Conservation (phyloP, 2,329 filamentous ascomycete genomes). For the Cadophora gregata region DNA sequence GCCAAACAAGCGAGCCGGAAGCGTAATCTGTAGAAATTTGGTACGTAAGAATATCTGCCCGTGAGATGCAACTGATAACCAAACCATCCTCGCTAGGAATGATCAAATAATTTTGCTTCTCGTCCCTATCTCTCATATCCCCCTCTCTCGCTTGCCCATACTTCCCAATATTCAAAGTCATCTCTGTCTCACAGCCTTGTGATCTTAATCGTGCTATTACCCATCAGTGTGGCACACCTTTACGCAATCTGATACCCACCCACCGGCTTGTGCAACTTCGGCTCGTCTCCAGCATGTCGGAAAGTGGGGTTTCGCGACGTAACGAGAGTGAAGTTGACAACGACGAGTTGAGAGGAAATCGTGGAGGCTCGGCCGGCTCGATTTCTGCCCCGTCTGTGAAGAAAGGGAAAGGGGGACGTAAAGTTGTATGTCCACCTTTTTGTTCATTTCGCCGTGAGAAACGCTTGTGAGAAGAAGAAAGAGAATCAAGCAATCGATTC, state of each 20-base stretch:
- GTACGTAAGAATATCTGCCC: conserved; percentile 15
- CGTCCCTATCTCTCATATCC: neutral
- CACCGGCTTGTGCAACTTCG: neutral
- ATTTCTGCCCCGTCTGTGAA: conserved; percentile 1
- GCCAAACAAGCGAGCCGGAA: neutral
- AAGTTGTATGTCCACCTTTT: conserved; percentile 25
- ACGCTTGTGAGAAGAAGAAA: neutral
- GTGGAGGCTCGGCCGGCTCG: conserved; percentile 16
- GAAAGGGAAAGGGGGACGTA: conserved; percentile 31
- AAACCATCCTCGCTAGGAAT: neutral
- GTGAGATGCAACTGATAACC: conserved; percentile 13
- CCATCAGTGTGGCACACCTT: conserved; percentile 15
- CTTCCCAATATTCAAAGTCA: conserved; percentile 4
- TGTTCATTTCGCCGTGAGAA: neutral
- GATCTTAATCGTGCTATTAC: conserved; percentile 10
- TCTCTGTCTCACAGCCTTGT: conserved; percentile 13
- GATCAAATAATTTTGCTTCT: neutral
- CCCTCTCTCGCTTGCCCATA: neutral
- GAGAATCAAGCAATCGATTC: neutral
- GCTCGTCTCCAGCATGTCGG: conserved; percentile 17
- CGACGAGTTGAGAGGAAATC: conserved; percentile 11
- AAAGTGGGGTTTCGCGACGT: conserved; percentile 11
- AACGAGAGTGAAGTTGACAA: conserved; percentile 15
- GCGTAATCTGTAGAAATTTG: neutral
- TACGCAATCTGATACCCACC: neutral